Base-by-base conservation (phyloP, 2,329 filamentous ascomycete genomes). In the Pseudopyrenochaeta lycopersici region DNA sequence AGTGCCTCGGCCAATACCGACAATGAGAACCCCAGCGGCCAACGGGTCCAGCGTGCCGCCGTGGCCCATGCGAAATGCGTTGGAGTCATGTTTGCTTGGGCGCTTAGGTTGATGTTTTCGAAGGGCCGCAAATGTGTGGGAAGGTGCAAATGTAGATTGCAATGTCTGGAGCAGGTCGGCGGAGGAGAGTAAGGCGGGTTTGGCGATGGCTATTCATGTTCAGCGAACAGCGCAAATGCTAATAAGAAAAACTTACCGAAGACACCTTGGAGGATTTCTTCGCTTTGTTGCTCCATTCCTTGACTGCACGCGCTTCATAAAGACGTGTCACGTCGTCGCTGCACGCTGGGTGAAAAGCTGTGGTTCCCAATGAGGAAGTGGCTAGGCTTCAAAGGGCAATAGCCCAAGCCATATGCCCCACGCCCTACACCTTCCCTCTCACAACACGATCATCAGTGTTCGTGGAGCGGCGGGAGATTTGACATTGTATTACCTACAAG, bases 21-120 rank as follows among this genome's bases (percentile, higher is more conserved):
- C 53, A 20, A 73, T 71, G 14, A 73, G 63, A 1, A 73, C 60
- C 15, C 70, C 69, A 3, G 67, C 52, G 10, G 70, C 70, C 2
- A 73, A 47, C 1, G 70, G 69, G 33, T 73, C 70, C 4, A 73
- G 54, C 0, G 70, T 73, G 5, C 70, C 70, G 30, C 68, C 70
- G 32, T 73, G 70, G 2, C 70, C 70, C 40, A 73, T 58, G 18
- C 58, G 66, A 50, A 73, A 72, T 12, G 62, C 59, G 15, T 64
- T 60, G 11, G 61, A 58, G 30, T 60, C 50, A 10, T 46, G 49
- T 52, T 68, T 65, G 33, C 60, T 67, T 3, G 60, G 56, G 11
- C 66, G 49, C 31, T 62, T 58, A 2, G 66, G 66, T 9, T 69
- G 66, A 4, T 41, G 38, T 4, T 32, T 38, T 14, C 56, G 41